Evolutionary conservation across 805 yeast genomes (phyloP), one percentile per base, ranked within the genome.

Genomic region (Cyberlindnera japonica): DNA sequence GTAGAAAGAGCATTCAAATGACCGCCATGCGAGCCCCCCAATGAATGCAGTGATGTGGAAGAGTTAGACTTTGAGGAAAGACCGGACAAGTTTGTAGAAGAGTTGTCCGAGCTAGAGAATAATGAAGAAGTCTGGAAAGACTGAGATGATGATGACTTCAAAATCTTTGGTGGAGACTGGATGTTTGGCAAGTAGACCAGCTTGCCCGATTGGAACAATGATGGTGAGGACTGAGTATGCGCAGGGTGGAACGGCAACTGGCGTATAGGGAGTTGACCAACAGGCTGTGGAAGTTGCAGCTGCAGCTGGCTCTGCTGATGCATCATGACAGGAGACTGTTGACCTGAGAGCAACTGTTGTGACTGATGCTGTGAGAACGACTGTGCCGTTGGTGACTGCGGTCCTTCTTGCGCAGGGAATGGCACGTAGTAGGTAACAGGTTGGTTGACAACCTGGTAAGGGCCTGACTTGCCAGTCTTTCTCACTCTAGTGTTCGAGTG

Each of bases 401-500:
- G 41, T 26, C 28, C 40, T 16, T 23, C 30, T 6, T n/a, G 18
- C 6, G 30, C 38, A 35, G 48, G 44, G 6, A 54, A 52, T 4
- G 54, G 47, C 7, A 54, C 56, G 28, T 49, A 54, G 38, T 56
- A 57, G 1, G 62, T 55, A 0, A 55, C 47, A 9, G 61, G 61
- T 35, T 57, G 58, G 40, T 50, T 54, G 3, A 43, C 36, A 7
- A 30, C 18, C 28, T 43, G 42, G 32, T 37, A 39, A 17, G 38
- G 45, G 10, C 50, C 41, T 28, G 42, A 39, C 50, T 61, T 72
- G 55, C 58, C 64, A 39, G 62, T 61, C 57, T 63, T 71, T 53
- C 75, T 57, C 48, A 67, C 61, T 47, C 61, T 65, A 26, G 79
- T 81, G 50, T 77, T 79, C 16, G 77, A 71, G 64, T 88, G 96